These are phyloP conservation scores for Arachis stenosperma DNA, from an alignment of 306 rosid species.

Conservation along the genomic window DNA sequence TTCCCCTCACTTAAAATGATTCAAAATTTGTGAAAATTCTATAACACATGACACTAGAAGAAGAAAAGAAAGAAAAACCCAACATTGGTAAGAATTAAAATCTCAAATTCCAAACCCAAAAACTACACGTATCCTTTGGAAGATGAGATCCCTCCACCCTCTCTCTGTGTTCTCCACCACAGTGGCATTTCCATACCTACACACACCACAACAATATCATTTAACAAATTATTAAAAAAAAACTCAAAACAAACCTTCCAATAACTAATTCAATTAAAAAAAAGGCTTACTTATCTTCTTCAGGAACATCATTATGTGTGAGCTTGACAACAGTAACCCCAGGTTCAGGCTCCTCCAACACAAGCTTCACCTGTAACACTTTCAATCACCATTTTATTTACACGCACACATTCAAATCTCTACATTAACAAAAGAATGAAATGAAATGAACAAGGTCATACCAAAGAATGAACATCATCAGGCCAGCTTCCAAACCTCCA, in stretches of 20 bases:
- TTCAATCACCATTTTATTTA: too few species aligned
- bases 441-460: too few species aligned
- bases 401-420: too few species aligned
- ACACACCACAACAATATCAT: neutral
- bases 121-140: constrained; percentile 92
- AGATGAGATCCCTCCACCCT: constrained; percentile 97
- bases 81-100: neutral
- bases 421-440: too few species aligned
- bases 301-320: constrained; percentile 4
- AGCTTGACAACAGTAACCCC: too few species aligned
- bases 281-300: constrained; percentile 78
- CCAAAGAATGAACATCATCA: neutral
- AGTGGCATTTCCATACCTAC: constrained; percentile 93
- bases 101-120: constrained; percentile 88
- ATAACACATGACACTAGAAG: constrained; percentile 14
- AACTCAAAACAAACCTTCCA: neutral
- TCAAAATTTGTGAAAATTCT: constrained; percentile 33
- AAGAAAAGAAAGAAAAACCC: neutral
- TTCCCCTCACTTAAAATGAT: constrained; percentile 29
- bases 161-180: constrained; percentile 97
- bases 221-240: neutral
- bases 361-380: too few species aligned
- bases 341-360: too few species aligned
- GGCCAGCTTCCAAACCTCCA: constrained; percentile 97
- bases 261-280: neutral